Conservation (phyloP, 2,329 filamentous ascomycete species). For the Endoconidiophora laricicola region DNA sequence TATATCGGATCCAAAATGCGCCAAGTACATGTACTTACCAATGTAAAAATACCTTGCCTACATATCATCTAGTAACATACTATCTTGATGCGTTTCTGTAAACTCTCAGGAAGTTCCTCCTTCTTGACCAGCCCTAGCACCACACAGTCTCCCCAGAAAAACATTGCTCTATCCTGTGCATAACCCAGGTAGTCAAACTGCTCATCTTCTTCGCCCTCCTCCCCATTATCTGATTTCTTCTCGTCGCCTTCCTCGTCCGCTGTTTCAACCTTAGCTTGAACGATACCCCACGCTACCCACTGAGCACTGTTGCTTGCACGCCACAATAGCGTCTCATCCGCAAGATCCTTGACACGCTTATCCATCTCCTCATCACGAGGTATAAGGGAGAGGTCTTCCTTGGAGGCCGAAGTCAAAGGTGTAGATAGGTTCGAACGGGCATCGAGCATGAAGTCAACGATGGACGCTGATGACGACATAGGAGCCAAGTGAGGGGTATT, state of each 20-base stretch:
- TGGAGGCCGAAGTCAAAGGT: conserved; percentile 18
- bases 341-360: conserved; percentile 48
- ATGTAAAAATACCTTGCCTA: neutral
- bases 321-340: conserved; percentile 73
- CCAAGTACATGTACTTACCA: neutral
- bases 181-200: conserved; percentile 91
- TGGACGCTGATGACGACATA: conserved; percentile 30
- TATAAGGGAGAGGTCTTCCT: conserved; percentile 33
- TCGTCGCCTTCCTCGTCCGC: conserved; percentile 15
- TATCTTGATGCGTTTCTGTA: conserved; percentile 49
- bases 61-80: conserved; percentile 40
- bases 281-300: conserved; percentile 93
- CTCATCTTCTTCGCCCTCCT: conserved; percentile 31
- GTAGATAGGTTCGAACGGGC: conserved; percentile 36
- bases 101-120: conserved; percentile 58
- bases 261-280: conserved; percentile 63
- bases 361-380: conserved; percentile 49
- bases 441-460: conserved; percentile 68
- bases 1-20: neutral
- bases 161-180: conserved; percentile 74
- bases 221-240: conserved; percentile 14
- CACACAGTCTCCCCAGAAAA: conserved; percentile 88
- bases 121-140: conserved; percentile 54
- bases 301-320: conserved; percentile 70
- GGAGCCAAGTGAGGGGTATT: conserved; percentile 23